Evolutionary conservation across 129 eudicot species (phyloP), one percentile per base, ranked within the genome.

Genomic region (Pseudognaphalium luteoalbum): DNA sequence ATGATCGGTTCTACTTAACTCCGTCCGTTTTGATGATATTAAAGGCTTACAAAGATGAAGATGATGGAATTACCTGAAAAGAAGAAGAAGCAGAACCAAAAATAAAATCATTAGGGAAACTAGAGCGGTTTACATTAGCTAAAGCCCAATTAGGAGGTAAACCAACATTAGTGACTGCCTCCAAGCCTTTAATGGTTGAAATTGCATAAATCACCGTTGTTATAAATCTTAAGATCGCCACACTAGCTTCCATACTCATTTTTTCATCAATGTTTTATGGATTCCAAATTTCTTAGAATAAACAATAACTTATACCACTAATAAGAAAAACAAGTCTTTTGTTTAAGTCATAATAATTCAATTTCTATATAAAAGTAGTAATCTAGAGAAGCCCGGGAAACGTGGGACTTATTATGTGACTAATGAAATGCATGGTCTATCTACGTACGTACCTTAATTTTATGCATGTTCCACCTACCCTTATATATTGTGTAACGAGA

Each of bases 61-160:
- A 42, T 7, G 28, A n/a, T 29, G 39, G 29, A 21, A 64, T 64
- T 22, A 85, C 92, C 87, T 87, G 92, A 80, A 82, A 87, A 17
- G 93, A 75, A 71, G 93, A 83, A 33, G 87, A 76, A 1, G 85
- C 79, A 2, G 86, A 77, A 22, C 90, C 93, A 81, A 88, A 88
- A 22, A 79, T 39, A 72, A 88, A 88, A 50, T 79, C 84, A 32
- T 70, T 44, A 34, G 90, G 90, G 76, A 88, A 88, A 74, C 83
- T 83, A 41, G 83, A 74, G 12, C 90, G 88, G 74, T 83, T 88
- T 5, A 85, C 32, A 0, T 65, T 29, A 12, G 81, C 35, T 82
- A 82, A 82, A 67, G 66, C 70, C 74, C 70, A 82, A 8, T 82
- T 82, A 6, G 85, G 85, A 28, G 85, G 71, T 66, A 82, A 77